Conservation (phyloP, 2,329 filamentous ascomycete species). For the Ascosphaera aggregata region DNA sequence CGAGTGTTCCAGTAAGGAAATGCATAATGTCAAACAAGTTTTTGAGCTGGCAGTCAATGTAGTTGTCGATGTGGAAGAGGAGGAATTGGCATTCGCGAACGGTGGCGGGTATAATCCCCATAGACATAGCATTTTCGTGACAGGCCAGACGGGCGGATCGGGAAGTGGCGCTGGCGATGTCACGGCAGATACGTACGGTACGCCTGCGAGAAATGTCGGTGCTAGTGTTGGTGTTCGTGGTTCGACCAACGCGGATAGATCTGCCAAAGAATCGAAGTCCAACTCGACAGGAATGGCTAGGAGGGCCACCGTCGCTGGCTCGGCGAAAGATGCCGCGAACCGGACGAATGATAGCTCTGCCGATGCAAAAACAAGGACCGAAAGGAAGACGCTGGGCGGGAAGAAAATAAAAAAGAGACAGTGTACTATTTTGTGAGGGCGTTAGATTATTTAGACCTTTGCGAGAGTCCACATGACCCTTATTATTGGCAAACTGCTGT, state of each 20-base stretch:
- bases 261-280: background rate
- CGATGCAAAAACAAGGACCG: background rate
- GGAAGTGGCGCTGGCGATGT: background rate
- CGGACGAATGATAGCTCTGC: background rate
- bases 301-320: background rate
- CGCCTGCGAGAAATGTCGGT: background rate
- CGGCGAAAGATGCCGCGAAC: background rate
- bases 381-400: conserved; percentile 1
- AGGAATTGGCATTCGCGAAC: conserved; percentile 9
- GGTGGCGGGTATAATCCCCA: too few species aligned
- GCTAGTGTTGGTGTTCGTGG: background rate
- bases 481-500: too few species aligned
- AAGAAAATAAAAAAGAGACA: conserved; percentile 7
- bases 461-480: too few species aligned
- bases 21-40: conserved; percentile 87
- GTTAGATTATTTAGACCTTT: too few species aligned
- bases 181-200: background rate
- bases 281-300: background rate
- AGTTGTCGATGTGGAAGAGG: conserved; percentile 62
- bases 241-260: background rate
- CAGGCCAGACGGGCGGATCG: background rate
- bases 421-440: background rate
- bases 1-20: conserved; percentile 97
- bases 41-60: conserved; percentile 82
- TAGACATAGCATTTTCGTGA: background rate